Base-by-base conservation (phyloP, 176 grass and related monocot species). In the Rhynchospora pubera region DNA sequence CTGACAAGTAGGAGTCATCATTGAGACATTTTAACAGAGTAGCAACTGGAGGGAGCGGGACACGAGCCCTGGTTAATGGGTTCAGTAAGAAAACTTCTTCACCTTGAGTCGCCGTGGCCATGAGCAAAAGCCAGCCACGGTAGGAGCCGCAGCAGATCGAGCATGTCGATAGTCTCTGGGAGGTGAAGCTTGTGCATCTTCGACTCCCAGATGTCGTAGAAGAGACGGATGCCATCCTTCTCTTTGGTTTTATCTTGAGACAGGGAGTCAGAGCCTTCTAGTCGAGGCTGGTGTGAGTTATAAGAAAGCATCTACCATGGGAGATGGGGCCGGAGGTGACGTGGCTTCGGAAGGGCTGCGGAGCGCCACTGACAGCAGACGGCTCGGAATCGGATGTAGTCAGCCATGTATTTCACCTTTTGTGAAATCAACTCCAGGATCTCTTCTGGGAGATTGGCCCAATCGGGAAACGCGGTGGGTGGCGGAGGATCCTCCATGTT, bases 361-460 rank as follows among this genome's bases (percentile, higher is more conserved):
- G 34, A 39, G 34, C 34, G 34, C 34, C 34, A 39, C 34, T 1
- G 2, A 39, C 1, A 39, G 62, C 62, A 66, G 16, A 66, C 62
- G 4, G 62, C 62, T n/a, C 62, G 84, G 23, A 85, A 63, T 57
- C 70, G 72, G 56, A 85, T 69, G 73, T 77, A 79, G 70, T 85
- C 83, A 9, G 74, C 77, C n/a, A 79, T 65, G 73, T 58, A 47
- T 5, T 47, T 10, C 22, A 52, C 78, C 59, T 55, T 50, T 42
- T 69, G 39, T 19, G 72, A 74, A 32, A 85, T 65, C 46, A n/a
- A 23, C 16, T 80, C 21, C 59, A 80, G 47, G 9, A 79, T 3
- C 15, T 77, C 58, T 14, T 74, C 21, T 4, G 59, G 59, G 14
- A 85, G 84, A 16, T 79, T 47, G 19, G 59, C 84, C 74, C 84